Evolutionary conservation across 139 green algal species (phyloP).

Genomic region (Tetradesmus obliquus): DNA sequence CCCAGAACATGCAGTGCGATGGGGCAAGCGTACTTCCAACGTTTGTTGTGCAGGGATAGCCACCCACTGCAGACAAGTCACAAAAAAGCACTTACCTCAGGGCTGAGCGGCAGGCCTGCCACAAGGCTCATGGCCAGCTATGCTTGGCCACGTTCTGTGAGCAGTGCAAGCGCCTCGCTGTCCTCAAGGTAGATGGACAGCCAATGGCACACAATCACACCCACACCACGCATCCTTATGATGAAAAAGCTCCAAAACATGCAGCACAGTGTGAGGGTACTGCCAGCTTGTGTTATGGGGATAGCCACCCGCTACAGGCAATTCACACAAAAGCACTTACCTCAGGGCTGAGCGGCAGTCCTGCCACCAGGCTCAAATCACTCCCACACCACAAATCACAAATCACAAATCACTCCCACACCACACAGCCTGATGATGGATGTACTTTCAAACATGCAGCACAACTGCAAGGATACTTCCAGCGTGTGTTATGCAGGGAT

Average conservation of each 20-base stretch:
- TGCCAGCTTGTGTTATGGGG: neutral
- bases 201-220: neutral
- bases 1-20: too few species aligned
- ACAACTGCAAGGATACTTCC: neutral
- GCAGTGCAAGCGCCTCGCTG: neutral
- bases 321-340: neutral
- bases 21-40: neutral
- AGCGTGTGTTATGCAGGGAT: neutral
- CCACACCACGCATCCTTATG: too few species aligned
- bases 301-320: neutral
- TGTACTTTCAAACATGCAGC: too few species aligned
- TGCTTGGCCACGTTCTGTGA: neutral
- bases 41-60: neutral
- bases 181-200: neutral
- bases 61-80: too few species aligned
- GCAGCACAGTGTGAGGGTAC: too few species aligned
- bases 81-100: neutral
- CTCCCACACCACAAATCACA: too few species aligned
- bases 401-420: too few species aligned
- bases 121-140: neutral
- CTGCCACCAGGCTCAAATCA: neutral
- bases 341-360: neutral
- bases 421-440: too few species aligned
- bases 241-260: too few species aligned
- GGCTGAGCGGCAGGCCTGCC: neutral